Percentiles rank a stretch among this genome's conserved stretches.
phyloP scores from a whole-genome alignment of 306 rosid genomes.

The Prunus persica region Prunus_persica_NCBIv2 NC_034010.1:29870501-29871000 shows the following conservation, averaged over 20 bases:
- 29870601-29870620: not conserved
- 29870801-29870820: slow-evolving; percentile 43
- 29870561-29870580: slow-evolving; percentile 44
- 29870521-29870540: slow-evolving; percentile 83
- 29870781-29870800: slow-evolving; percentile 79
- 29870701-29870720: not conserved
- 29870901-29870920: slow-evolving; percentile 15
- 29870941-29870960: slow-evolving; percentile 2
- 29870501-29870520: slow-evolving; percentile 71
- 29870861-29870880: not conserved
- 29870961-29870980: not conserved
- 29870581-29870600: not conserved
- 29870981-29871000: not conserved
- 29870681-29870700: not conserved
- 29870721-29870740: slow-evolving; percentile 69
- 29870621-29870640: not conserved
- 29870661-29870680: not conserved
- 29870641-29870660: no score
- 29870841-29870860: slow-evolving; percentile 7
- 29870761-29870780: slow-evolving; percentile 86
- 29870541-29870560: slow-evolving; percentile 65
- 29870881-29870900: slow-evolving; percentile 15
- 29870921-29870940: slow-evolving; percentile 21
- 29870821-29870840: not conserved
- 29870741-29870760: slow-evolving; percentile 78